phyloP scores from a whole-genome alignment of 1,284 basidiomycete species.

The Tetrapyrgos nigripes region DNA sequence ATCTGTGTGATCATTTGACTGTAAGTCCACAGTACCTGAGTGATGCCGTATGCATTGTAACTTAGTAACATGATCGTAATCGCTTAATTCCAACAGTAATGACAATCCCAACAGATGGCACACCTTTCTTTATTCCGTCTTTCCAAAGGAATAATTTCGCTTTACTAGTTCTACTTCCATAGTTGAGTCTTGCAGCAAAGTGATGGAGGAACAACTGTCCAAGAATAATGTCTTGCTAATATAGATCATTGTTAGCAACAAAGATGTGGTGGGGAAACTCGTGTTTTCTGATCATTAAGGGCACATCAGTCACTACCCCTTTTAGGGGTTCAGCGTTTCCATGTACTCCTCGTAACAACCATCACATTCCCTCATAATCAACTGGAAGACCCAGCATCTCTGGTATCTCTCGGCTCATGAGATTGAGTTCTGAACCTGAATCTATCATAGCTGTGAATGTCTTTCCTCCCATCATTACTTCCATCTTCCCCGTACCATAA shows the following conservation, averaged over 20 bases:
- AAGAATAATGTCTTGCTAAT: constrained; percentile 9
- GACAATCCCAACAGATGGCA: neutral
- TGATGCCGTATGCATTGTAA: too few species aligned
- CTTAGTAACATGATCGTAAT: too few species aligned
- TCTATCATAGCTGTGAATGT: constrained; percentile 7
- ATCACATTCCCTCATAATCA: constrained; percentile 6
- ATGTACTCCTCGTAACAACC: constrained; percentile 7
- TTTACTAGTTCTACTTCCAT: neutral
- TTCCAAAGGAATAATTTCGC: neutral
- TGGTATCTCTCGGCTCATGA: neutral
- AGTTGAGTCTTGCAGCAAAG: constrained; percentile 12
- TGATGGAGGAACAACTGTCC: constrained; percentile 8
- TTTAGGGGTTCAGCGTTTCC: constrained; percentile 12
- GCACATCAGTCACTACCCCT: constrained; percentile 11
- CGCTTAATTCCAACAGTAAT: too few species aligned
- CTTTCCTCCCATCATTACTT: neutral
- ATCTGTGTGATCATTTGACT: too few species aligned
- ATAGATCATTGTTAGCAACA: constrained; percentile 17
- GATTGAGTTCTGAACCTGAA: constrained; percentile 12
- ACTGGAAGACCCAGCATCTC: neutral
- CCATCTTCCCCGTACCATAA: constrained; percentile 6
- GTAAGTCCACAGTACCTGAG: too few species aligned
- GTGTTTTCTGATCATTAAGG: constrained; percentile 12
- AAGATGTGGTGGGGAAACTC: constrained; percentile 36
- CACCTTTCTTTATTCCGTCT: neutral